A percentile compares a stretch with the other conserved stretches of the same genome.
phyloP scores from a whole-genome alignment of 1,139 yeast genomes.

The Entelexis paramagnoliae region DNA sequence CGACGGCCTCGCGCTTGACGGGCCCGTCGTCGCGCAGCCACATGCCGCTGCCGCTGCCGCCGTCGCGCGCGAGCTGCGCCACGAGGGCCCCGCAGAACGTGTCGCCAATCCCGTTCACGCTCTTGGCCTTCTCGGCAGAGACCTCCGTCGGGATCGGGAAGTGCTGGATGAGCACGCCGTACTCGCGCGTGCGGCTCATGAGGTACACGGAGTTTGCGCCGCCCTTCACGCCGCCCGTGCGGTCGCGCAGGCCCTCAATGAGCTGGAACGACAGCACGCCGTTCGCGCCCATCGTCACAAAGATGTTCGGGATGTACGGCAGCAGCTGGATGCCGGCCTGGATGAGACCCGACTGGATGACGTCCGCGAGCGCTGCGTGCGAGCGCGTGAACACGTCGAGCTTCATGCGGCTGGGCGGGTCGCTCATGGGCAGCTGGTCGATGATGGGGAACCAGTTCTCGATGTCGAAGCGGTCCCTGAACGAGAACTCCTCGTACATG shows the following conservation, averaged over 20 bases:
- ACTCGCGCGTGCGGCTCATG: constrained; percentile 24
- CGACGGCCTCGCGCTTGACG: constrained; percentile 29
- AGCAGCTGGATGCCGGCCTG: constrained; percentile 62
- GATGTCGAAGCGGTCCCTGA: constrained; percentile 40
- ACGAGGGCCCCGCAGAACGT: constrained; percentile 47
- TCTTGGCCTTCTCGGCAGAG: constrained; percentile 32
- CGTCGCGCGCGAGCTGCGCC: constrained; percentile 29
- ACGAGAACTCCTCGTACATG: constrained; percentile 43
- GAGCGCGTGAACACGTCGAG: constrained; percentile 30
- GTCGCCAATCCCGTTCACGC: constrained; percentile 67
- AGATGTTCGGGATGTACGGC: constrained; percentile 60
- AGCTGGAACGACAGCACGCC: constrained; percentile 51
- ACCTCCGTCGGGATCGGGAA: constrained; percentile 33
- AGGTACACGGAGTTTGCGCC: constrained; percentile 22
- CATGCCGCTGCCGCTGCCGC: too few relatives aligned
- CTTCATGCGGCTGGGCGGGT: constrained; percentile 22
- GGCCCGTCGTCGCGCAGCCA: constrained; percentile 30
- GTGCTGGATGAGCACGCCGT: constrained; percentile 54
- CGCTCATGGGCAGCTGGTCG: constrained; percentile 49
- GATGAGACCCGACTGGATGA: constrained; percentile 42
- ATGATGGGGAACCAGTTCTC: constrained; percentile 67
- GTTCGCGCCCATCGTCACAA: constrained; percentile 55
- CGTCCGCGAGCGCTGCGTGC: constrained; percentile 26
- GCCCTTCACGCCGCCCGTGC: constrained; percentile 23
- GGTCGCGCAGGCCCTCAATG: constrained; percentile 27